Evolutionary conservation across 441 rosid species (phyloP).

Genomic region (Adansonia gregorii): DNA sequence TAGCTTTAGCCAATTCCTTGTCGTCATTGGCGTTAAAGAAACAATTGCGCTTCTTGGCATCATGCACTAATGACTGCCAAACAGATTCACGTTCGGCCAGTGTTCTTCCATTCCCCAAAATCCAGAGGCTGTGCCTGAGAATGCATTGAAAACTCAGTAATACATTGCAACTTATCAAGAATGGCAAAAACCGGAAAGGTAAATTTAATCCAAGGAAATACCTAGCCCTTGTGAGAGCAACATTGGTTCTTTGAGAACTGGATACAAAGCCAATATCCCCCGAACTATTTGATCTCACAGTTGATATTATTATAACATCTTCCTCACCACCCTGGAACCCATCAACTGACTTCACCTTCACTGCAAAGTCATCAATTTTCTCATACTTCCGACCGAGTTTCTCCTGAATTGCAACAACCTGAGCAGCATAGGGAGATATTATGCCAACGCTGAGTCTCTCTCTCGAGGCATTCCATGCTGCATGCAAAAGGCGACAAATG

Average conservation of each 20-base stretch:
- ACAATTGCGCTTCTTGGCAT: slow-evolving; percentile 49
- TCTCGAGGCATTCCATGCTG: slow-evolving; percentile 36
- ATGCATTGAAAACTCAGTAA: not conserved
- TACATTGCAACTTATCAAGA: slow-evolving; percentile 2
- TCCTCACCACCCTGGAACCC: slow-evolving; percentile 65
- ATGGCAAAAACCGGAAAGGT: not conserved
- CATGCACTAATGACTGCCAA: slow-evolving; percentile 42
- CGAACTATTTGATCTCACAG: slow-evolving; percentile 43
- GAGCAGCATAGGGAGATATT: slow-evolving; percentile 54
- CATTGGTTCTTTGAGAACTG: slow-evolving; percentile 45
- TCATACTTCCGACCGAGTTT: slow-evolving; percentile 37
- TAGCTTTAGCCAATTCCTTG: slow-evolving; percentile 39
- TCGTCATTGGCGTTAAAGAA: slow-evolving; percentile 52
- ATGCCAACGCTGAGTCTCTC: slow-evolving; percentile 42
- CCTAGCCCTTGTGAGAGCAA: slow-evolving; percentile 53
- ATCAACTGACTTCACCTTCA: slow-evolving; percentile 48
- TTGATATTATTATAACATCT: slow-evolving; percentile 50
- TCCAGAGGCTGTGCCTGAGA: slow-evolving; percentile 41
- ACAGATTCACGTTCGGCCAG: slow-evolving; percentile 35
- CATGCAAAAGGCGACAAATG: not conserved
- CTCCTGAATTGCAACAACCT: slow-evolving; percentile 42
- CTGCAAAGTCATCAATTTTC: slow-evolving; percentile 32
- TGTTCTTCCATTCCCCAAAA: slow-evolving; percentile 47
- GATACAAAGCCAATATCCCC: slow-evolving; percentile 45
- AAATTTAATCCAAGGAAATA: slow-evolving; percentile 21